These are phyloP conservation scores for Candida chilensis DNA, from an alignment of 805 yeast genomes.

Conservation along the genomic window DNA sequence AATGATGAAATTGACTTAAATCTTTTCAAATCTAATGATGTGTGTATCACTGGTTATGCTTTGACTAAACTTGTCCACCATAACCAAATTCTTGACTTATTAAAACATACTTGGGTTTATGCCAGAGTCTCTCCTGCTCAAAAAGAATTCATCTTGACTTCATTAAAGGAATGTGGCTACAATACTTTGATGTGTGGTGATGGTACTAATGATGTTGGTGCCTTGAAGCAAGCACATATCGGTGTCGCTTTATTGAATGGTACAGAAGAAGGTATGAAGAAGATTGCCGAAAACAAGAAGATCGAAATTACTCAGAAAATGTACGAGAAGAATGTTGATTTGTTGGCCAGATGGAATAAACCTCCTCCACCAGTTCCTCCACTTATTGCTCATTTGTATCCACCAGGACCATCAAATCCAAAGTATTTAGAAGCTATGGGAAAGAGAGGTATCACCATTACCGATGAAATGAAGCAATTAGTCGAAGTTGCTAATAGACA, in stretches of 20 bases:
- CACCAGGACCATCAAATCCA: conserved; percentile 92
- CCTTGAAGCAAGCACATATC: conserved; percentile 95
- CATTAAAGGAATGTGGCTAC: conserved; percentile 82
- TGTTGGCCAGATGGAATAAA: conserved; percentile 75
- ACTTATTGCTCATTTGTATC: conserved; percentile 88
- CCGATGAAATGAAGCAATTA: conserved; percentile 59
- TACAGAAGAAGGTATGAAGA: conserved; percentile 88
- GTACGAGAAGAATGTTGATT: conserved; percentile 76
- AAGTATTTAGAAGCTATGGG: conserved; percentile 80
- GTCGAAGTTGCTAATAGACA: conserved; percentile 40
- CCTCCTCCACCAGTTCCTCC: conserved; percentile 80
- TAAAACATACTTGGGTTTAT: conserved; percentile 91
- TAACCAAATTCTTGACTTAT: conserved; percentile 58
- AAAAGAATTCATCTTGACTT: conserved; percentile 82
- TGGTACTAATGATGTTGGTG: conserved; percentile 99
- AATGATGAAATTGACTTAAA: conserved; percentile 43
- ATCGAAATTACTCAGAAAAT: conserved; percentile 54
- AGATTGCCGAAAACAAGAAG: conserved; percentile 73
- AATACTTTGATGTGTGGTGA: conserved; percentile 98
- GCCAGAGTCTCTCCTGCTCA: conserved; percentile 97
- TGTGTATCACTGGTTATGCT: conserved; percentile 93
- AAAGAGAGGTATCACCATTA: conserved; percentile 70
- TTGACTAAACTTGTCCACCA: conserved; percentile 58
- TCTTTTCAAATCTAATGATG: conserved; percentile 61
- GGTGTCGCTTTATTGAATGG: conserved; percentile 98